phyloP scores from a whole-genome alignment of 495 filamentous ascomycete genomes.

The Aspergillus panamensis region DNA sequence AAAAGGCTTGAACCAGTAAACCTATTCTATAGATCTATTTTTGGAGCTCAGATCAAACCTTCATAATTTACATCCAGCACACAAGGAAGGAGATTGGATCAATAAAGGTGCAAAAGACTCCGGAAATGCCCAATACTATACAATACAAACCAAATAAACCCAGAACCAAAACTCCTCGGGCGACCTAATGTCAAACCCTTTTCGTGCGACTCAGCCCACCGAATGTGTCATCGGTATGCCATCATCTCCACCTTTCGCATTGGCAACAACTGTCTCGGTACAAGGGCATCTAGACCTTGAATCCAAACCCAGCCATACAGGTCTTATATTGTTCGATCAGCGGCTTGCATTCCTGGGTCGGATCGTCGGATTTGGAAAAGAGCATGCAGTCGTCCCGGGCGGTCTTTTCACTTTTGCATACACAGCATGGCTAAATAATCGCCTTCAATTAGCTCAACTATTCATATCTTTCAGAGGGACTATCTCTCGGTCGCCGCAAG shows the following conservation, averaged over 20 bases:
- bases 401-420: constrained; percentile 93
- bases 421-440: constrained; percentile 77
- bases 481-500: not conserved
- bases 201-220: not conserved
- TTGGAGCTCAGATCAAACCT: not conserved
- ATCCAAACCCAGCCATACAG: constrained; percentile 94
- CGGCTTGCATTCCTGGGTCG: constrained; percentile 71
- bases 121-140: constrained; percentile 10
- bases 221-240: not conserved
- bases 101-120: not conserved
- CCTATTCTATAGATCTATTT: not conserved
- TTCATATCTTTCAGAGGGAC: not conserved
- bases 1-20: not conserved
- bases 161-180: constrained; percentile 2
- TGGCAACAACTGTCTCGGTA: not conserved
- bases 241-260: not conserved
- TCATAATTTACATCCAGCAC: not conserved
- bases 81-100: constrained; percentile 12
- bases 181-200: not conserved
- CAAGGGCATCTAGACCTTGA: constrained; percentile 59
- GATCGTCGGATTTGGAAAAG: constrained; percentile 75
- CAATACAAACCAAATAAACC: constrained; percentile 11
- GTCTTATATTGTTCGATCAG: constrained; percentile 80
- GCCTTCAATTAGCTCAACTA: constrained; percentile 2
- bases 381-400: constrained; percentile 98